A percentile compares a stretch with the other conserved stretches of the same genome.
Evolutionary conservation across 2,329 filamentous ascomycete genomes (phyloP).

Genomic region (Colletotrichum cordylinicola): DNA sequence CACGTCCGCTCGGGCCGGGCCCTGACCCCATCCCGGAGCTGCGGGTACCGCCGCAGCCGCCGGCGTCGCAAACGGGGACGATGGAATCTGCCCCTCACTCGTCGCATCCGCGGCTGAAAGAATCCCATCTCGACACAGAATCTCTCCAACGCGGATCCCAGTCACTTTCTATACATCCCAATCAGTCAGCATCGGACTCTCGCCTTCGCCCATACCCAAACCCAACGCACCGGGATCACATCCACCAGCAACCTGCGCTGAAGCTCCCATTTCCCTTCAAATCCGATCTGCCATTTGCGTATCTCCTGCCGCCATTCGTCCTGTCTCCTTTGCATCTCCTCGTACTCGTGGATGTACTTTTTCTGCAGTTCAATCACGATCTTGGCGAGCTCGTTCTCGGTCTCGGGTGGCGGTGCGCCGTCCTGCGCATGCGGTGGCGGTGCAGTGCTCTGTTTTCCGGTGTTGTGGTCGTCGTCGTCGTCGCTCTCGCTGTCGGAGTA

Average conservation of each 20-base stretch:
- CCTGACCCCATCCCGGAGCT: neutral
- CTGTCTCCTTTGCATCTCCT: neutral
- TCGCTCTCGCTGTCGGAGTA: neutral
- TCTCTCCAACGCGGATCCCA: neutral
- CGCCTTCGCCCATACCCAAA: neutral
- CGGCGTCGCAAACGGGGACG: neutral
- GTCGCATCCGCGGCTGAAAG: neutral
- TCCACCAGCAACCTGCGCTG: slow-evolving; percentile 1
- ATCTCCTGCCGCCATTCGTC: neutral
- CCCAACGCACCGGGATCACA: neutral
- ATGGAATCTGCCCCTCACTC: neutral
- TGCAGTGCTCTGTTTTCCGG: neutral
- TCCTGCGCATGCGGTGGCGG: neutral
- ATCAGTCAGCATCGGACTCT: neutral
- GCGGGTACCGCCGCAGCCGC: neutral
- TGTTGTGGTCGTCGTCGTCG: neutral
- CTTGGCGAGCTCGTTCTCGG: neutral
- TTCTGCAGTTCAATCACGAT: slow-evolving; percentile 5
- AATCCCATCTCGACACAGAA: no score
- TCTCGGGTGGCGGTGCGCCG: neutral
- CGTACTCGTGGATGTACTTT: neutral
- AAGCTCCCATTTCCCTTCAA: neutral
- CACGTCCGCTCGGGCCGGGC: neutral
- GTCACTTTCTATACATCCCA: neutral
- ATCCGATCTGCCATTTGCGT: neutral